These are phyloP conservation scores for Candida quercuum DNA, from an alignment of 805 yeast genomes.

Conservation along the genomic window DNA sequence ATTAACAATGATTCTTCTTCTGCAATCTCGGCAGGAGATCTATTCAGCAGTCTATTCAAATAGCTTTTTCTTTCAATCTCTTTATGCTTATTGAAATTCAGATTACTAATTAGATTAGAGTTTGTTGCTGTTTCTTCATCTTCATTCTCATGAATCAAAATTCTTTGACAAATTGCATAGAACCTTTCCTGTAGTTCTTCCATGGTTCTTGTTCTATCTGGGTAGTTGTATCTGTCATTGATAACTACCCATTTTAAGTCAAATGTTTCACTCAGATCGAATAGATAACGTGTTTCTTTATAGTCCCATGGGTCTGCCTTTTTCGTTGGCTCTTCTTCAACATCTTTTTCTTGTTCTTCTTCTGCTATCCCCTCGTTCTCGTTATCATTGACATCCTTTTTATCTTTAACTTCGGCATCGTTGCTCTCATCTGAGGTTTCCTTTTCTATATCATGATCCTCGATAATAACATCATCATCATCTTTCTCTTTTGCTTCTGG, in stretches of 20 bases:
- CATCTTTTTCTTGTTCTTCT: conserved; percentile 3
- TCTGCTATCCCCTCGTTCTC: conserved; percentile 23
- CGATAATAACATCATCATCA: background rate
- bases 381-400: conserved; percentile 8
- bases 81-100: conserved; percentile 63
- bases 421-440: conserved; percentile 10
- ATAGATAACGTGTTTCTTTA: conserved; percentile 75
- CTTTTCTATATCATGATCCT: conserved; percentile 1
- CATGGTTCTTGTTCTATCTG: conserved; percentile 35
- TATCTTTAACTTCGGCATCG: conserved; percentile 7
- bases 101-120: conserved; percentile 52
- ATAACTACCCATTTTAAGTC: conserved; percentile 59
- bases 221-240: conserved; percentile 48
- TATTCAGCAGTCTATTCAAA: conserved; percentile 63
- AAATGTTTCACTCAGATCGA: conserved; percentile 56
- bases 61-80: conserved; percentile 81
- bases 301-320: conserved; percentile 56
- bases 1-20: conserved; percentile 93
- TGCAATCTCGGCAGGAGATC: conserved; percentile 96
- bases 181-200: conserved; percentile 86
- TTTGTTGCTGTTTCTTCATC: conserved; percentile 31
- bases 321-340: conserved; percentile 23
- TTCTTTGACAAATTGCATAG: conserved; percentile 58
- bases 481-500: no score
- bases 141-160: conserved; percentile 40